phyloP scores from a whole-genome alignment of 106 monocot species.

The Allium cepa region DNA sequence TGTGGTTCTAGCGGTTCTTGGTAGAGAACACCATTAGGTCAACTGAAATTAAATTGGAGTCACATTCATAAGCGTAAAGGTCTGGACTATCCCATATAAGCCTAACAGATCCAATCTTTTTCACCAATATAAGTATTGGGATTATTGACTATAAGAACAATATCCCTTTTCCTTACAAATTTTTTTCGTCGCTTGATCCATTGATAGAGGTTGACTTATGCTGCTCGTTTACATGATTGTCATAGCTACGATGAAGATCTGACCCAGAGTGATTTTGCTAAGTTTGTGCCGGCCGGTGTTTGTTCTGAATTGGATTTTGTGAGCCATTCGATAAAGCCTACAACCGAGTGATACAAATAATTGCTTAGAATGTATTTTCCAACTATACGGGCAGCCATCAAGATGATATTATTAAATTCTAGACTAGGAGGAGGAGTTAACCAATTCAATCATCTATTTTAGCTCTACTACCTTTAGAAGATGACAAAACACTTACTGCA shows the following conservation, averaged over 20 bases:
- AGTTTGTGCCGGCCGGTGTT: conserved; percentile 27
- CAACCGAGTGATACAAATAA: neutral
- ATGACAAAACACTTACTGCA: no score
- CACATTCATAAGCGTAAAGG: no score
- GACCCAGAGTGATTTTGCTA: conserved; percentile 27
- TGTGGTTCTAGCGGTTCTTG: conserved; percentile 20
- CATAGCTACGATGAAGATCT: conserved; percentile 29
- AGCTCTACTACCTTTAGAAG: no score
- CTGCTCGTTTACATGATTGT: conserved; percentile 25
- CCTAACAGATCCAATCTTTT: no score
- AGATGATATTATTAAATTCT: no score
- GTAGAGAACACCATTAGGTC: conserved; percentile 16
- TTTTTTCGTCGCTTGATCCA: conserved; percentile 23
- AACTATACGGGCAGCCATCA: no score
- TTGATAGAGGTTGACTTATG: conserved; percentile 9
- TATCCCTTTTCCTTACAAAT: conserved; percentile 15
- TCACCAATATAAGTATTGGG: neutral
- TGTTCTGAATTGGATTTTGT: conserved; percentile 28
- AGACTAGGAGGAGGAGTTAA: no score
- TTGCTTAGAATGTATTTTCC: no score
- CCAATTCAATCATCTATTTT: no score
- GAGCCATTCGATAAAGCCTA: conserved; percentile 22
- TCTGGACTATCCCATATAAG: no score
- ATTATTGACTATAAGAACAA: neutral
- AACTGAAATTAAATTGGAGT: conserved; percentile 21